These are phyloP conservation scores for Colletotrichum shisoi DNA, from an alignment of 2,329 filamentous ascomycete genomes.

Conservation along the genomic window DNA sequence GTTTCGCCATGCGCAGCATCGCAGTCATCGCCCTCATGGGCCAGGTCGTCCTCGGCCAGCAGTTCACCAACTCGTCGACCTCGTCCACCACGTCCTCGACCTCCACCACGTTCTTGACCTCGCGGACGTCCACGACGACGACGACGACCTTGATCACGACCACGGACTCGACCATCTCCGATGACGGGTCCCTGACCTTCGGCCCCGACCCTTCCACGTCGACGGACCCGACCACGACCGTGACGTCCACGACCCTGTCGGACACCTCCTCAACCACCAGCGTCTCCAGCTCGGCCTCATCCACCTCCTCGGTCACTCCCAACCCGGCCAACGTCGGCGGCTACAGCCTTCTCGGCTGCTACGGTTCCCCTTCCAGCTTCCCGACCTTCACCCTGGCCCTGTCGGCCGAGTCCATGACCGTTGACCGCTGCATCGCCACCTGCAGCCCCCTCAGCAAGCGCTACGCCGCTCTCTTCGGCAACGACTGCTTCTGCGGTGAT, in stretches of 20 bases:
- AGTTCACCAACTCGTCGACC: constrained; percentile 19
- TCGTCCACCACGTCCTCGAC: background rate
- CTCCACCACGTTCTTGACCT: too few relatives aligned
- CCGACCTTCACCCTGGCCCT: constrained; percentile 41
- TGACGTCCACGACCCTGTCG: too few relatives aligned
- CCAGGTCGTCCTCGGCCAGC: constrained; percentile 20
- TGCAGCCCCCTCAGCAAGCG: constrained; percentile 40
- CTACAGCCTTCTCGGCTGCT: constrained; percentile 46
- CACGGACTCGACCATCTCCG: too few relatives aligned
- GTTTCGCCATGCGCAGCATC: constrained; percentile 26
- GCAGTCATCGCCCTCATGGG: constrained; percentile 23
- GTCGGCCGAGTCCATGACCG: constrained; percentile 40
- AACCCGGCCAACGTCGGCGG: constrained; percentile 35
- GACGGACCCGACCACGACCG: too few relatives aligned
- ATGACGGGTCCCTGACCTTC: too few relatives aligned
- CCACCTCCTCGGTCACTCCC: constrained; percentile 9
- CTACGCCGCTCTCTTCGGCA: constrained; percentile 28
- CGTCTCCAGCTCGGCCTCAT: background rate
- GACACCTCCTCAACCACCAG: too few relatives aligned
- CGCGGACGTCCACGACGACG: too few relatives aligned
- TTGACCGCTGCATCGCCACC: constrained; percentile 42
- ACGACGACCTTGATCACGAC: too few relatives aligned
- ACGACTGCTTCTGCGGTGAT: constrained; percentile 43
- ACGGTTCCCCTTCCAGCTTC: constrained; percentile 44
- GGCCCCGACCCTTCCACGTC: too few relatives aligned